Percentiles rank a stretch among this genome's conserved stretches.
Evolutionary conservation across 345 rosid genomes (phyloP).

Genomic region (Excoecaria agallocha): DNA sequence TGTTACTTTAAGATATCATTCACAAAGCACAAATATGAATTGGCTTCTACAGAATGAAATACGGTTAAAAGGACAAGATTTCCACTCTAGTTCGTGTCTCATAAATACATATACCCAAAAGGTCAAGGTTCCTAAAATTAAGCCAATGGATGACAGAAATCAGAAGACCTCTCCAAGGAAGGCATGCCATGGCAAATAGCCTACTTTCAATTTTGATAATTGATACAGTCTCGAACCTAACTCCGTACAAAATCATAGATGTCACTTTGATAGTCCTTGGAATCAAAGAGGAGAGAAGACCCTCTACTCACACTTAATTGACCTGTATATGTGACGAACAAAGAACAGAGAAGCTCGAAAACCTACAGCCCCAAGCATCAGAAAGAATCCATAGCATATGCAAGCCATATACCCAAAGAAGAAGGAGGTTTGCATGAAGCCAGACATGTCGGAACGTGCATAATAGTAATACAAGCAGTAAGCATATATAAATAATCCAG

Average conservation of each 20-base stretch:
- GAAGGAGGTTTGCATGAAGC: constrained; percentile 49
- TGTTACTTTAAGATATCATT: too few species aligned
- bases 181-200: neutral
- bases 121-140: neutral
- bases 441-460: constrained; percentile 41
- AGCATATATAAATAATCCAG: constrained; percentile 38
- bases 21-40: neutral
- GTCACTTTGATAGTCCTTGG: neutral
- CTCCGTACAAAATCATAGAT: constrained; percentile 4
- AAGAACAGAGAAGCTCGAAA: constrained; percentile 39
- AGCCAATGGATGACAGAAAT: neutral
- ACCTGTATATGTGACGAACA: constrained; percentile 45
- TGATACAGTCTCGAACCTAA: neutral
- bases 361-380: constrained; percentile 45
- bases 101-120: neutral
- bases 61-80: neutral
- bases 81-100: neutral
- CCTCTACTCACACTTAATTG: constrained; percentile 36
- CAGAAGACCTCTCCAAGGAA: neutral
- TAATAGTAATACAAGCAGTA: constrained; percentile 46
- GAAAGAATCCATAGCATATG: constrained; percentile 46
- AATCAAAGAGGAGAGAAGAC: neutral
- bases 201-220: neutral
- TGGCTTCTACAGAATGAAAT: too few species aligned
- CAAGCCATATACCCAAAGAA: constrained; percentile 57